A percentile compares a stretch with the other conserved stretches of the same genome.
phyloP scores from a whole-genome alignment of 805 yeast species.

The Starmera dryadoides region DNA sequence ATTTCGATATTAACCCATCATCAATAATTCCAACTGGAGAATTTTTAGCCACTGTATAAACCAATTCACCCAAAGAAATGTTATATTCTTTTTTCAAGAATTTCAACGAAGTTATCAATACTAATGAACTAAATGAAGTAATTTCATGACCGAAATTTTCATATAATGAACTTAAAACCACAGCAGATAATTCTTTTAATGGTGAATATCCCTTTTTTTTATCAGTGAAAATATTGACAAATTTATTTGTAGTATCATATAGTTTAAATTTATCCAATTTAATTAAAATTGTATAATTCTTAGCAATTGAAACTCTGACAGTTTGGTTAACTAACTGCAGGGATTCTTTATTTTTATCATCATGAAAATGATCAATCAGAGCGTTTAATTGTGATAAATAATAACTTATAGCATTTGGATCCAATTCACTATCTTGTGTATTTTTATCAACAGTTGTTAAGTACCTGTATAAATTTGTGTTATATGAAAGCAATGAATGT shows the following conservation, averaged over 20 bases:
- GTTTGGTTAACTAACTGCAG: conserved; percentile 12
- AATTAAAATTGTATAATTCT: conserved; percentile 15
- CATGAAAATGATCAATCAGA: conserved; percentile 13
- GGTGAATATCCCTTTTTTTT: conserved; percentile 19
- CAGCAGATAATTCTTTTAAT: conserved; percentile 22
- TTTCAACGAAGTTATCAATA: conserved; percentile 23
- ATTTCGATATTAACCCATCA: conserved; percentile 11
- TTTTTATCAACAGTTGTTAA: neutral
- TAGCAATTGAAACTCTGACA: conserved; percentile 10
- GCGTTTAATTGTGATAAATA: conserved; percentile 5
- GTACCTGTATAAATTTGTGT: neutral
- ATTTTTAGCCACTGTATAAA: conserved; percentile 14
- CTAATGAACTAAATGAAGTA: conserved; percentile 25
- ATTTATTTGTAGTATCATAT: conserved; percentile 22
- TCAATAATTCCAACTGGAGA: conserved; percentile 5
- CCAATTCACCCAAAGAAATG: conserved; percentile 15
- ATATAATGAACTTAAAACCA: conserved; percentile 21
- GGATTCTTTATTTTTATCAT: conserved; percentile 13
- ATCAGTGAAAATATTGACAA: conserved; percentile 20
- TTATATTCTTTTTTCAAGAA: conserved; percentile 24
- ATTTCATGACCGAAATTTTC: conserved; percentile 26
- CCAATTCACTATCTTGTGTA: neutral
- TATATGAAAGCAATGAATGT: neutral
- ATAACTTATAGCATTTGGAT: neutral
- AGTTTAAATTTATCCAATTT: conserved; percentile 13